Conservation (phyloP, 2,329 filamentous ascomycete species). For the Nannizziopsis arthrosporioides region DNA sequence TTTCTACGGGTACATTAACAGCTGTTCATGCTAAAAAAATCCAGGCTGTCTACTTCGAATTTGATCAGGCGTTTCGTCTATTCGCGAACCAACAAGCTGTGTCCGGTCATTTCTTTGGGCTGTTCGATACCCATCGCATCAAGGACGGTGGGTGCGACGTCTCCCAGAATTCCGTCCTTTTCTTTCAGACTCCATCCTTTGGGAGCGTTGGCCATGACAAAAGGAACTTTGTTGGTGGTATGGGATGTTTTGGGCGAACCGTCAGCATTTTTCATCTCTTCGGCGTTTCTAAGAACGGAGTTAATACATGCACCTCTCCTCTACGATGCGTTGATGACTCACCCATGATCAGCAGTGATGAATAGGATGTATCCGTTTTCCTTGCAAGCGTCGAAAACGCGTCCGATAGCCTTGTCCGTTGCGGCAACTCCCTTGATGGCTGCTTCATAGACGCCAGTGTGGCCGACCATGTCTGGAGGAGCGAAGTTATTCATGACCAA, state of each 20-base stretch:
- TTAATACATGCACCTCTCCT: not conserved
- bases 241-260: conserved; percentile 96
- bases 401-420: conserved; percentile 87
- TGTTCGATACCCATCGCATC: conserved; percentile 82
- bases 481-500: conserved; percentile 99
- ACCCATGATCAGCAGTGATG: conserved; percentile 90
- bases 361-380: conserved; percentile 86
- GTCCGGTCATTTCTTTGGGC: conserved; percentile 84
- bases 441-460: conserved; percentile 94
- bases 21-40: not conserved
- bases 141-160: conserved; percentile 90
- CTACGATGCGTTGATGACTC: conserved; percentile 23
- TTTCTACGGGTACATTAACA: too few relatives aligned
- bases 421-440: conserved; percentile 73
- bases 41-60: not conserved
- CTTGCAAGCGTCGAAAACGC: conserved; percentile 88
- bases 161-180: conserved; percentile 78
- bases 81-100: conserved; percentile 56
- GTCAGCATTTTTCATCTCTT: conserved; percentile 96
- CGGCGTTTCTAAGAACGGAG: conserved; percentile 55
- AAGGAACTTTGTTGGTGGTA: conserved; percentile 94
- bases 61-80: not conserved
- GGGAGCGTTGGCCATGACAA: conserved; percentile 95
- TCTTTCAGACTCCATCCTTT: conserved; percentile 78
- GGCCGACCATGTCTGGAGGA: conserved; percentile 97